Percentiles rank a stretch among this genome's conserved stretches.
Evolutionary conservation across 1,139 yeast species (phyloP).

Genomic region (Suhomyces coccinellae): DNA sequence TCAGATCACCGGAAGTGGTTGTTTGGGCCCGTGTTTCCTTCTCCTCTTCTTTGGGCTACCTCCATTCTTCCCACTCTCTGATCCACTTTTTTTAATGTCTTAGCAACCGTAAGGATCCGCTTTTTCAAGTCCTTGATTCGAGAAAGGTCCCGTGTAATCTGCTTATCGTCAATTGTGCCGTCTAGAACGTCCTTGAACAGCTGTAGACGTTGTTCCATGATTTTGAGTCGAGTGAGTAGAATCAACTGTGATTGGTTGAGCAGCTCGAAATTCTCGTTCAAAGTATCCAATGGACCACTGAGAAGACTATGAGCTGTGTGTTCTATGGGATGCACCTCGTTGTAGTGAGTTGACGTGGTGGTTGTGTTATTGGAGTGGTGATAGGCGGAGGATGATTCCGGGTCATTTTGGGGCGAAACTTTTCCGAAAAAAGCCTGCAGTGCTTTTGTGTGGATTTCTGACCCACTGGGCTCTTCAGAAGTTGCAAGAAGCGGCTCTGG

Average conservation of each 20-base stretch:
- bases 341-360: slow-evolving; percentile 4
- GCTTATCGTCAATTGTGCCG: slow-evolving; percentile 14
- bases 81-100: slow-evolving; percentile 38
- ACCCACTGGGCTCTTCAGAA: neutral
- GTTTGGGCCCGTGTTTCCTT: too few relatives aligned
- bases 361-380: neutral
- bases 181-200: slow-evolving; percentile 23
- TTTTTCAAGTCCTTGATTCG: slow-evolving; percentile 36
- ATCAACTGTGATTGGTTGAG: slow-evolving; percentile 59
- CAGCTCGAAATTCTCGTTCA: slow-evolving; percentile 53
- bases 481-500: neutral
- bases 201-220: slow-evolving; percentile 39
- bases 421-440: neutral
- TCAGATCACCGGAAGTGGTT: too few relatives aligned
- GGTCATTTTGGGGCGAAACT: neutral
- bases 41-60: neutral
- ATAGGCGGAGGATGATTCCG: neutral
- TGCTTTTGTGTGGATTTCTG: neutral
- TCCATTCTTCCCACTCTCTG: slow-evolving; percentile 21
- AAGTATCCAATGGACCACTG: slow-evolving; percentile 52
- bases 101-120: slow-evolving; percentile 32
- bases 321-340: slow-evolving; percentile 54
- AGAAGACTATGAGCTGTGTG: slow-evolving; percentile 55
- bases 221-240: slow-evolving; percentile 47
- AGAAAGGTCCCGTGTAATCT: slow-evolving; percentile 26